Evolutionary conservation across 2,329 filamentous ascomycete genomes (phyloP).

Genomic region (Onygenales sp.): DNA sequence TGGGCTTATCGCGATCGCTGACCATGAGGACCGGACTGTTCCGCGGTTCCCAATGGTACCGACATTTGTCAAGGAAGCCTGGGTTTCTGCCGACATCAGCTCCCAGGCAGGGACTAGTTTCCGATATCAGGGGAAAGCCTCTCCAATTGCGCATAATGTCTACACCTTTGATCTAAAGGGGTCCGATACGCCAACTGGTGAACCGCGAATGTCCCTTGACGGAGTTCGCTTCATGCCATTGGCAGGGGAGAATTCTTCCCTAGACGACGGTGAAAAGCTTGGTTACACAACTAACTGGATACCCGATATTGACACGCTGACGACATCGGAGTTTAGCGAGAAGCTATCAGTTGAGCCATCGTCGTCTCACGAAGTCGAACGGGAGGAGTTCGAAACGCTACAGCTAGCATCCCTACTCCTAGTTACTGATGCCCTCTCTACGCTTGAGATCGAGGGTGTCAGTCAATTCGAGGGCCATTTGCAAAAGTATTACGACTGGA

Average conservation of each 20-base stretch:
- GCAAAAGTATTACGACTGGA: conserved; percentile 21
- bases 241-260: conserved; percentile 12
- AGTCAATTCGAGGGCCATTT: conserved; percentile 17
- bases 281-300: conserved; percentile 21
- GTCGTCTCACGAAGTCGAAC: conserved; percentile 2
- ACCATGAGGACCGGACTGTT: conserved; percentile 13
- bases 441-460: conserved; percentile 11
- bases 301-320: conserved; percentile 14
- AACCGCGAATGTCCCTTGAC: conserved; percentile 14
- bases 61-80: conserved; percentile 23
- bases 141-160: conserved; percentile 11
- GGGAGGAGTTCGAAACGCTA: conserved; percentile 15
- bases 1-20: conserved; percentile 17
- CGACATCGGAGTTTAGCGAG: conserved; percentile 2
- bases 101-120: conserved; percentile 14
- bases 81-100: conserved; percentile 20
- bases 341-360: conserved; percentile 1
- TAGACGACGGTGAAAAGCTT: conserved; percentile 11
- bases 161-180: conserved; percentile 14
- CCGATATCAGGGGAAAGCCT: conserved; percentile 17
- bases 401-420: conserved; percentile 22
- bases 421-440: conserved; percentile 19
- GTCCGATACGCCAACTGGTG: conserved; percentile 11
- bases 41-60: conserved; percentile 19
- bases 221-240: conserved; percentile 21